These are phyloP conservation scores for Salvia rosmarinus DNA, from an alignment of 257 asterid species.

Conservation along the genomic window DNA sequence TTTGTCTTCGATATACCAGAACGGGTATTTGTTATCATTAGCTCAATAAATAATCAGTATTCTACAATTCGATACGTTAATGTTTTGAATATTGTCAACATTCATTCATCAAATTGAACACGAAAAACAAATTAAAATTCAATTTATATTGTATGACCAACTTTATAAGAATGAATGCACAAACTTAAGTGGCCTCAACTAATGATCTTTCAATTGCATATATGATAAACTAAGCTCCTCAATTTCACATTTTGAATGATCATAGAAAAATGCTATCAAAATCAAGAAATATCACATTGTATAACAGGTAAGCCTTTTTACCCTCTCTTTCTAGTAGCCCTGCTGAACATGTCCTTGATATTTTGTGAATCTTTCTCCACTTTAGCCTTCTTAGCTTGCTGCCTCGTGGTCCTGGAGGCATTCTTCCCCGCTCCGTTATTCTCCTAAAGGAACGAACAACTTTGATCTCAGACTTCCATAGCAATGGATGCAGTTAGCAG, in stretches of 20 bases:
- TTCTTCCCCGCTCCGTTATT: constrained; percentile 52
- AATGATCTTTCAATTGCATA: background rate
- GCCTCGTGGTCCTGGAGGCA: constrained; percentile 37
- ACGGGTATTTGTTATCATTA: too few relatives aligned
- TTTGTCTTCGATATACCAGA: too few relatives aligned
- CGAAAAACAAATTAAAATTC: background rate
- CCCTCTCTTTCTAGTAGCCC: constrained; percentile 69
- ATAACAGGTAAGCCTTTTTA: constrained; percentile 33
- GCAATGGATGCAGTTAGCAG: constrained; percentile 7
- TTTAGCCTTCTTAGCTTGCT: constrained; percentile 75
- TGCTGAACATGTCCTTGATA: constrained; percentile 89
- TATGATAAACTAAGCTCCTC: background rate
- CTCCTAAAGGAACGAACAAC: constrained; percentile 44
- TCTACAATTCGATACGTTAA: too few relatives aligned
- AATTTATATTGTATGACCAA: too few relatives aligned
- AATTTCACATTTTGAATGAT: background rate
- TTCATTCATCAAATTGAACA: background rate
- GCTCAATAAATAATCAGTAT: too few relatives aligned
- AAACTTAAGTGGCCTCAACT: background rate
- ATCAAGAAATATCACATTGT: background rate
- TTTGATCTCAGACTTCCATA: background rate
- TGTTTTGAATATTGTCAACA: too few relatives aligned
- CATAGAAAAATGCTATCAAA: background rate
- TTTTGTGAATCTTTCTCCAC: constrained; percentile 76
- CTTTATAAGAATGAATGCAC: background rate